Conservation (phyloP, 805 yeast species). For the Komagataella pastoris region DNA sequence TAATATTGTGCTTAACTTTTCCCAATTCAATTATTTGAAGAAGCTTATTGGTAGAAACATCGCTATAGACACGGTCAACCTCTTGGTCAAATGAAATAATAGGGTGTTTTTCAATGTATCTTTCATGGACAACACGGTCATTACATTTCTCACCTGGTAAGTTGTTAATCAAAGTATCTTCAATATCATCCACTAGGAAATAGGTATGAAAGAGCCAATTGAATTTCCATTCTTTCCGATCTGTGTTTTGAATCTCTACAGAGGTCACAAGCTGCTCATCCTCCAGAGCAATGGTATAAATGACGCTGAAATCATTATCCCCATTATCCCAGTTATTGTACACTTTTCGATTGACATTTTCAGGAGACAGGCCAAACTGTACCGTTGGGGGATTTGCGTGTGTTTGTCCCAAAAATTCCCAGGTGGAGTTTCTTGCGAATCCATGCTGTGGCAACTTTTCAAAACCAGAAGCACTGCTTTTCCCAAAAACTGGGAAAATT, state of each 20-base stretch:
- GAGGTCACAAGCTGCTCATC: slow-evolving; percentile 47
- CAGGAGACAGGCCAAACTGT: slow-evolving; percentile 88
- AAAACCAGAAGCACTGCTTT: slow-evolving; percentile 43
- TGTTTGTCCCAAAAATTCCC: slow-evolving; percentile 92
- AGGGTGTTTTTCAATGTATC: slow-evolving; percentile 62
- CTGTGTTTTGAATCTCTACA: slow-evolving; percentile 68
- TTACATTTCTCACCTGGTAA: slow-evolving; percentile 57
- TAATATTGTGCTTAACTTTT: slow-evolving; percentile 46
- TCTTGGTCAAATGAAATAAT: slow-evolving; percentile 64
- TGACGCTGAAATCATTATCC: slow-evolving; percentile 60
- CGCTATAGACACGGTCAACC: slow-evolving; percentile 72
- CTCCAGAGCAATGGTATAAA: slow-evolving; percentile 53
- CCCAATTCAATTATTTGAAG: slow-evolving; percentile 58
- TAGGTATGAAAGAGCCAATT: slow-evolving; percentile 95
- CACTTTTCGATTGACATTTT: slow-evolving; percentile 52
- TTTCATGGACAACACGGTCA: slow-evolving; percentile 60
- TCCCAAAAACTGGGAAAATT: slow-evolving; percentile 92
- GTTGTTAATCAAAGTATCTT: slow-evolving; percentile 66
- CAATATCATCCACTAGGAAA: slow-evolving; percentile 61
- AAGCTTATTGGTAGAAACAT: slow-evolving; percentile 36
- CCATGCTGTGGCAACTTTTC: slow-evolving; percentile 87
- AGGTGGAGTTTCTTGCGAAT: slow-evolving; percentile 76
- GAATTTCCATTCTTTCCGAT: slow-evolving; percentile 57
- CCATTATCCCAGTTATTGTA: slow-evolving; percentile 40
- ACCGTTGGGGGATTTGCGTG: slow-evolving; percentile 58